These are phyloP conservation scores for Botrytis elliptica DNA, from an alignment of 2,329 filamentous ascomycete genomes.

Conservation along the genomic window DNA sequence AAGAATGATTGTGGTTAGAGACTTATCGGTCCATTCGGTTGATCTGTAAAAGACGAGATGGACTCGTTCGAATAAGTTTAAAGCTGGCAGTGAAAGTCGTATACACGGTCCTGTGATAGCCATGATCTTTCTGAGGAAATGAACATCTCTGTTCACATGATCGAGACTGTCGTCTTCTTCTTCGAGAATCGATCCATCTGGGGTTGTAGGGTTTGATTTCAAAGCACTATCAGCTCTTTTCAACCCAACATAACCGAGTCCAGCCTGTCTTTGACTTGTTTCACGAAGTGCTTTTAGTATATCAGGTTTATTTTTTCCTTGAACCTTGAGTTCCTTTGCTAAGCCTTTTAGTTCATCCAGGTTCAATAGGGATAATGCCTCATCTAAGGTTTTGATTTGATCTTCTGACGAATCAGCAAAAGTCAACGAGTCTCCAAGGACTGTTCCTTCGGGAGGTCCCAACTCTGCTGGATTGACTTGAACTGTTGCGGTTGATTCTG, in stretches of 20 bases:
- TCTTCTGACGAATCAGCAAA: conserved; percentile 80
- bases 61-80: conserved; percentile 87
- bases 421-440: conserved; percentile 58
- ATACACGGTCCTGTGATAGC: conserved; percentile 79
- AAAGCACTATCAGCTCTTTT: conserved; percentile 48
- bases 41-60: conserved; percentile 96
- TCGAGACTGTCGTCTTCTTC: conserved; percentile 52
- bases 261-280: conserved; percentile 71
- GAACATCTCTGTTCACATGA: conserved; percentile 62
- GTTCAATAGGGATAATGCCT: conserved; percentile 77
- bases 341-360: conserved; percentile 83
- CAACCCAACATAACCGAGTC: conserved; percentile 68
- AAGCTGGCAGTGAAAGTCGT: conserved; percentile 67
- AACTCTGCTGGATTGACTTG: conserved; percentile 46
- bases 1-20: conserved; percentile 88
- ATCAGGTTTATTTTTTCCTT: conserved; percentile 85
- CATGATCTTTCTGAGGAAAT: conserved; percentile 77
- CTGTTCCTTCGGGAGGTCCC: conserved; percentile 46
- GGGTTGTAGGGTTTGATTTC: conserved; percentile 14
- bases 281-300: conserved; percentile 71
- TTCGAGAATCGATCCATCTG: conserved; percentile 32
- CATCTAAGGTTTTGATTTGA: conserved; percentile 73
- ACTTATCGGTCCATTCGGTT: conserved; percentile 97
- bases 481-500: conserved; percentile 39
- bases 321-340: conserved; percentile 81